Base-by-base conservation (phyloP, 805 yeast genomes). In the baker's yeast (Saccharomyces cerevisiae) region DNA sequence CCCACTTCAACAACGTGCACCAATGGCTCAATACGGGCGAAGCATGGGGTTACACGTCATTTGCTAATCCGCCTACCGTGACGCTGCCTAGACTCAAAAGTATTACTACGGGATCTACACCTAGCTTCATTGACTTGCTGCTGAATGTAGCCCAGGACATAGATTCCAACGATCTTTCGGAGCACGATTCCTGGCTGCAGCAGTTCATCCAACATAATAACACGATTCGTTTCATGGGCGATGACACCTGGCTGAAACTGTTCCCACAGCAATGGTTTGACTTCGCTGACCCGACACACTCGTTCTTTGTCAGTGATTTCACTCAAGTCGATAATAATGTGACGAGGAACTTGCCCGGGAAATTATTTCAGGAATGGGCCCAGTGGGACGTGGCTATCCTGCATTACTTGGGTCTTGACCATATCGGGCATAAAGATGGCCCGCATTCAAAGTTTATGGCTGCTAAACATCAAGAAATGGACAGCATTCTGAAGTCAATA, bases 391-490 rank as follows among this genome's bases (percentile, higher is more conserved):
- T 84, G 4, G 72, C 94, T 57, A 85, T 94, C 43, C 72, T 94
- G 41, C 99, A 94, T 68, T 94, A 92, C 63, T 73, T 94, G 21
- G 99, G 99, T 0, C 74, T 94, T 29, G 99, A 94, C 67, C 99
- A 94, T 67, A 94, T 94, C 62, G 99, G 99, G 1, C 99, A 94
- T 69, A 92, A 90, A 67, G 95, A 96, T 48, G 99, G 99, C 0
- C 92, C 99, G 0, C 62, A 72, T 5, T 89, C 96, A 10, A 71
- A 79, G 0, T 83, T 82, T 60, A 94, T 94, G 99, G 80, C 83
- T 8, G 75, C 72, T 0, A 94, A 94, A 64, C 97, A 90, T 57
- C 55, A 52, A 4, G 99, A 94, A 68, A 89, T 94, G 96, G 97
- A 94, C 66, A 59, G 55, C 0, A 78, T 94, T 0, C 71, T 91